Conservation (phyloP, 2,329 filamentous ascomycete genomes). For the Arthrobotrys sphaeroides region DNA sequence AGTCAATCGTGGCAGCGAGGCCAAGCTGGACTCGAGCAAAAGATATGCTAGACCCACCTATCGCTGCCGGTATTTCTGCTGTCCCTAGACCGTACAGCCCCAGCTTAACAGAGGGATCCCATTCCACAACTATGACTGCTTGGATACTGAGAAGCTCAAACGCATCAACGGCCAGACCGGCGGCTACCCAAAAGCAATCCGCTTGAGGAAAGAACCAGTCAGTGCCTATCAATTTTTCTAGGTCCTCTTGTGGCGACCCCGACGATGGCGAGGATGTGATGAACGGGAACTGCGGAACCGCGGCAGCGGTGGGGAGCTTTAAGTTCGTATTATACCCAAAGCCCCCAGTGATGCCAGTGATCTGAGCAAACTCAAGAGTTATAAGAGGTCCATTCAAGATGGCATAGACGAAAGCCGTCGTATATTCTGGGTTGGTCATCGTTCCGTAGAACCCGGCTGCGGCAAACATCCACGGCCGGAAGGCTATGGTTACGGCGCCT, state of each 20-base stretch:
- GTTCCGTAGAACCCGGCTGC: constrained; percentile 62
- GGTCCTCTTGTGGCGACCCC: too few relatives aligned
- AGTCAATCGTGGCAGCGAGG: constrained; percentile 60
- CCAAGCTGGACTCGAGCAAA: constrained; percentile 62
- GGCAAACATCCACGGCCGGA: constrained; percentile 60
- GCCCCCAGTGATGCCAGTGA: constrained; percentile 56
- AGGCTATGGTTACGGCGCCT: constrained; percentile 61
- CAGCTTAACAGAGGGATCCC: constrained; percentile 58
- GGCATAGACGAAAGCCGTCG: constrained; percentile 61
- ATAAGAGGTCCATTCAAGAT: constrained; percentile 61
- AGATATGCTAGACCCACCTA: constrained; percentile 12
- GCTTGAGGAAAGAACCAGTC: constrained; percentile 60
- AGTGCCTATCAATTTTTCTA: too few relatives aligned
- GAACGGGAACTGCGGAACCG: constrained; percentile 60
- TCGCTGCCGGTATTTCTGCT: constrained; percentile 59
- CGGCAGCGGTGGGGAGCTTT: constrained; percentile 57
- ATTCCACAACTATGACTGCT: constrained; percentile 61
- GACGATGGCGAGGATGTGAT: too few relatives aligned
- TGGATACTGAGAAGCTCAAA: constrained; percentile 61
- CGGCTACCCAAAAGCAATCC: constrained; percentile 61
- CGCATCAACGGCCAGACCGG: constrained; percentile 61
- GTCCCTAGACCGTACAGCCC: constrained; percentile 60
- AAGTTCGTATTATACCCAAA: constrained; percentile 62
- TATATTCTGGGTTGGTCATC: constrained; percentile 51
- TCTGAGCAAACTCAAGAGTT: constrained; percentile 60